phyloP scores from a whole-genome alignment of 768 basidiomycete genomes.

The Sporobolomyces pararoseus region DNA sequence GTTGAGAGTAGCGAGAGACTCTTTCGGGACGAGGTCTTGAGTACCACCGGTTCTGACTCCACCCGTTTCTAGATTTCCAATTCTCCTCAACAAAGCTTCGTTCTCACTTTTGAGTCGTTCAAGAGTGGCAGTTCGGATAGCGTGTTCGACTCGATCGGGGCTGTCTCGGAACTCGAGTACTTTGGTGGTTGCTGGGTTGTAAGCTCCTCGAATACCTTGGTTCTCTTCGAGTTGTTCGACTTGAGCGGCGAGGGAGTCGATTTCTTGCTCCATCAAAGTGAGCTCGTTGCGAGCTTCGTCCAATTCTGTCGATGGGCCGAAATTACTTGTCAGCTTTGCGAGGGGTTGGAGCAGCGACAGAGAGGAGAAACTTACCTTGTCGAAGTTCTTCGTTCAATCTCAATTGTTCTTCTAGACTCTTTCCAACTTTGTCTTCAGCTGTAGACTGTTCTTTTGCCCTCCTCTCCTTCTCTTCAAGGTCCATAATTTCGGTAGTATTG shows the following conservation, averaged over 20 bases:
- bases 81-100: slow-evolving; percentile 65
- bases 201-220: slow-evolving; percentile 43
- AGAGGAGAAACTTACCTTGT: slow-evolving; percentile 14
- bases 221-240: slow-evolving; percentile 41
- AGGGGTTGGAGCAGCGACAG: not conserved
- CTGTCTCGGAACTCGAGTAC: slow-evolving; percentile 56
- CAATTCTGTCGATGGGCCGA: slow-evolving; percentile 39
- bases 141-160: slow-evolving; percentile 77
- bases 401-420: slow-evolving; percentile 31
- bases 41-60: slow-evolving; percentile 18
- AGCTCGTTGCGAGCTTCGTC: slow-evolving; percentile 33
- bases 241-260: slow-evolving; percentile 40
- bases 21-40: slow-evolving; percentile 36
- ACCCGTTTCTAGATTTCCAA: slow-evolving; percentile 48
- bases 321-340: too few species aligned
- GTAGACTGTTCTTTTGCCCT: not conserved
- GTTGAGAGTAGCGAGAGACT: slow-evolving; percentile 60
- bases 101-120: slow-evolving; percentile 78
- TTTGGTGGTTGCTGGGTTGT: slow-evolving; percentile 42
- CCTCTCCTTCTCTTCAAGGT: slow-evolving; percentile 27
- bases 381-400: slow-evolving; percentile 32
- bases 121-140: slow-evolving; percentile 68
- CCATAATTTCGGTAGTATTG: slow-evolving; percentile 37
- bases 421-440: not conserved
- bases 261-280: slow-evolving; percentile 33